A percentile compares a stretch with the other conserved stretches of the same genome.
phyloP scores from a whole-genome alignment of 177 flowering plant genomes.

The Vitis hybrid region DNA sequence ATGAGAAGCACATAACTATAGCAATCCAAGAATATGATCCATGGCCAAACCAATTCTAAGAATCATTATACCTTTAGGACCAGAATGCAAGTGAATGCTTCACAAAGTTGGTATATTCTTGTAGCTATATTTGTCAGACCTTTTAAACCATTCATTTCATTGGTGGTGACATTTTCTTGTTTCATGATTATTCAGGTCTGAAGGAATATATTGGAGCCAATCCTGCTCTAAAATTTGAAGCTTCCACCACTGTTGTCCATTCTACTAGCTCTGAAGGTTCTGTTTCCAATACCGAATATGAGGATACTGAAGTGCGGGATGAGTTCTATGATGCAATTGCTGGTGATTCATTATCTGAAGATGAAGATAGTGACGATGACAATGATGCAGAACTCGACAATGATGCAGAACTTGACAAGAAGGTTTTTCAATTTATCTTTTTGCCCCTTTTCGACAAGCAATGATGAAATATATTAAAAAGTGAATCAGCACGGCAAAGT shows the following conservation, averaged over 20 bases:
- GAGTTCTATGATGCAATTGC: conserved; percentile 90
- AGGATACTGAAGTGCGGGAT: conserved; percentile 53
- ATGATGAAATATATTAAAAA: too few relatives aligned
- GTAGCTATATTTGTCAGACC: not conserved
- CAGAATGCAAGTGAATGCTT: too few relatives aligned
- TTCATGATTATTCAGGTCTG: conserved; percentile 53
- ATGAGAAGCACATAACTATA: too few relatives aligned
- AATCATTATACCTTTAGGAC: too few relatives aligned
- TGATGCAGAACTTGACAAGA: conserved; percentile 24
- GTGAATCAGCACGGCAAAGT: too few relatives aligned
- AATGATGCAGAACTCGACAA: conserved; percentile 32
- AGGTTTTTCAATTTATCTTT: conserved; percentile 24
- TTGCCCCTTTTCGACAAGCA: not conserved
- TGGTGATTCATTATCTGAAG: conserved; percentile 58
- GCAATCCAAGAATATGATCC: too few relatives aligned
- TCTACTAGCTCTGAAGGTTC: conserved; percentile 45
- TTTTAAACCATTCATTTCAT: not conserved
- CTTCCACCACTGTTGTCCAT: conserved; percentile 45
- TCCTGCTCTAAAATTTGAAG: conserved; percentile 55
- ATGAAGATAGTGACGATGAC: conserved; percentile 69
- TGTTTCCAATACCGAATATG: conserved; percentile 43
- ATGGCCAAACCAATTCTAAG: too few relatives aligned
- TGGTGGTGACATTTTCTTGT: not conserved
- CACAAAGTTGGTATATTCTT: too few relatives aligned
- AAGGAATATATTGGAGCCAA: conserved; percentile 88